Conservation (phyloP, 2,329 filamentous ascomycete genomes). For the Fulvia fulva region DNA sequence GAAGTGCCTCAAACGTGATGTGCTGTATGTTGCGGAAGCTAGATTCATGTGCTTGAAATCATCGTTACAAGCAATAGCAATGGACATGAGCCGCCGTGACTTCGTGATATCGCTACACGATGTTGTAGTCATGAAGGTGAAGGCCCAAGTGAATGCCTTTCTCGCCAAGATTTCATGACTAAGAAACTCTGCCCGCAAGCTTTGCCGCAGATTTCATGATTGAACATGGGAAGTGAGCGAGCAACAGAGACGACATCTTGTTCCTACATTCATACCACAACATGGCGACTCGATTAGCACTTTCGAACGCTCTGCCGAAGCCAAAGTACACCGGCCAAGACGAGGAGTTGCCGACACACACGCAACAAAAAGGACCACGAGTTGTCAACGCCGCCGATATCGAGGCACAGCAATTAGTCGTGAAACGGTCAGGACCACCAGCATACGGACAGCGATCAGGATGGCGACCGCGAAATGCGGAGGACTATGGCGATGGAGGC, state of each 20-base stretch:
- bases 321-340: conserved; percentile 88
- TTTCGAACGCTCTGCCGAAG: conserved; percentile 78
- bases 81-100: not conserved
- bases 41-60: not conserved
- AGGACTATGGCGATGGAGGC: conserved; percentile 94
- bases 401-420: conserved; percentile 79
- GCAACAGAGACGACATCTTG: not conserved
- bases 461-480: conserved; percentile 84
- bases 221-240: not conserved
- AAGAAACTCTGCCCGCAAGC: not conserved
- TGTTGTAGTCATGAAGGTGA: not conserved
- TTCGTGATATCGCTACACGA: not conserved
- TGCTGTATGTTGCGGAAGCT: not conserved
- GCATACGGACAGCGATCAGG: conserved; percentile 80
- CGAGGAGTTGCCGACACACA: conserved; percentile 69
- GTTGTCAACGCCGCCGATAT: conserved; percentile 76
- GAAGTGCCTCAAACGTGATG: not conserved
- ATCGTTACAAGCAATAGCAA: not conserved
- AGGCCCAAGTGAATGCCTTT: not conserved
- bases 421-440: conserved; percentile 79
- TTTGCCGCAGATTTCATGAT: not conserved
- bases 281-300: conserved; percentile 44
- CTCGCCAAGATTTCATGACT: not conserved
- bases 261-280: conserved; percentile 2
- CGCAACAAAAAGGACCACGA: conserved; percentile 73